These are phyloP conservation scores for Umbelopsis sp. DNA, from an alignment of 371 early-diverging fungal genomes.

Conservation along the genomic window DNA sequence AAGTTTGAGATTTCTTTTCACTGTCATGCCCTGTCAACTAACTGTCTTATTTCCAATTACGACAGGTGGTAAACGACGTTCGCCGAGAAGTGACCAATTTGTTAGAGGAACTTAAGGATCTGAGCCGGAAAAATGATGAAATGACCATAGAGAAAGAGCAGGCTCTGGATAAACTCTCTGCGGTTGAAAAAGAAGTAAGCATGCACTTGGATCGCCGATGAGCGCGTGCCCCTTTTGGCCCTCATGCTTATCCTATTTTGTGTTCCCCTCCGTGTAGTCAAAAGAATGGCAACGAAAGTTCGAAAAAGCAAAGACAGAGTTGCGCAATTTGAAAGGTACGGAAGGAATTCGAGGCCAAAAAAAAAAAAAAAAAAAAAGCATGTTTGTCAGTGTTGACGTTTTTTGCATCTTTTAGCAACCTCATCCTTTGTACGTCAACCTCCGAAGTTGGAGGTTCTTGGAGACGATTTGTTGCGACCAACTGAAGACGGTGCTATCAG, in stretches of 20 bases:
- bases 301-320: slow-evolving; percentile 46
- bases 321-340: slow-evolving; percentile 53
- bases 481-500: slow-evolving; percentile 70
- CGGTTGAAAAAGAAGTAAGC: slow-evolving; percentile 39
- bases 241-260: not conserved
- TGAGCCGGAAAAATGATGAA: slow-evolving; percentile 68
- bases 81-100: slow-evolving; percentile 74
- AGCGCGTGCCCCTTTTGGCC: not conserved
- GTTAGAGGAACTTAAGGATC: slow-evolving; percentile 68
- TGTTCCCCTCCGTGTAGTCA: slow-evolving; percentile 19
- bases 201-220: not conserved
- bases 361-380: not conserved
- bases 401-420: slow-evolving; percentile 26
- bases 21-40: not conserved
- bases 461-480: slow-evolving; percentile 47
- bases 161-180: slow-evolving; percentile 31
- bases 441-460: slow-evolving; percentile 41
- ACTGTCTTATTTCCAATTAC: not conserved
- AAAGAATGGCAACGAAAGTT: slow-evolving; percentile 55
- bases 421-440: slow-evolving; percentile 39
- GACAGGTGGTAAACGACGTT: slow-evolving; percentile 72
- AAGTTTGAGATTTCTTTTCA: not conserved
- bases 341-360: not conserved
- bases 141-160: slow-evolving; percentile 52
- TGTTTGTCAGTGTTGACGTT: slow-evolving; percentile 4